Evolutionary conservation across 768 basidiomycete genomes (phyloP), one percentile per base, ranked within the genome.

Genomic region (Gautieria morchelliformis): DNA sequence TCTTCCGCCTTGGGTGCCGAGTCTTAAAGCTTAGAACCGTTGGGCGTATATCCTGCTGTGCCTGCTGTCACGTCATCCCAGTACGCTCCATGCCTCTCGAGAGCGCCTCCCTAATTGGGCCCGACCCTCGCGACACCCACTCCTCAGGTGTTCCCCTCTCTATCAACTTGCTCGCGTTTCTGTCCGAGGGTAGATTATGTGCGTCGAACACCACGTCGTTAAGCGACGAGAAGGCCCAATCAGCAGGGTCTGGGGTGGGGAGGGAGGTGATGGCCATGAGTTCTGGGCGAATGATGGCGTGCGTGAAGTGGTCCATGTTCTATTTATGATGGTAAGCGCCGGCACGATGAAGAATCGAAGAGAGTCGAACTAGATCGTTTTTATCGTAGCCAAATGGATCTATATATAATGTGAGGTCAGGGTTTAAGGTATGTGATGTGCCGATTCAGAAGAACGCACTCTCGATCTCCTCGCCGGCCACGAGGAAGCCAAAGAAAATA

Each of bases 401-500:
- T 78, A 14, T 3, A 58, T 39, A 39, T 35, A 44, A 37, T 52
- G 57, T 42, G 8, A 22, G 5, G 45, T 6, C 20, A 27, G 20
- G 2, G 27, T 27, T 5, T 44, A 42, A 27, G 48, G 37, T 45
- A 35, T 17, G 2, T 44, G 22, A 52, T 30, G 51, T 50, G 52
- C 40, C 53, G 24, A 40, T 52, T 20, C 52, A 39, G 49, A 30
- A 48, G 35, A 22, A 71, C 81, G 63, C 59, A 85, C 84, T 84
- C 68, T 86, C 84, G 56, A 87, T 86, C 68, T 86, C 85, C 68
- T 86, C 84, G 45, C 84, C 84, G 30, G 84, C 83, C 49, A 82
- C 83, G 58, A 87, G 67, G 71, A 86, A 87, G 8, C 85, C 85
- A 65, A 85, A 85, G 74, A 84, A 87, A 57, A 84, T 74, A 67